Conservation (phyloP, 2,329 filamentous ascomycete species). For the Diaporthe vexans region DNA sequence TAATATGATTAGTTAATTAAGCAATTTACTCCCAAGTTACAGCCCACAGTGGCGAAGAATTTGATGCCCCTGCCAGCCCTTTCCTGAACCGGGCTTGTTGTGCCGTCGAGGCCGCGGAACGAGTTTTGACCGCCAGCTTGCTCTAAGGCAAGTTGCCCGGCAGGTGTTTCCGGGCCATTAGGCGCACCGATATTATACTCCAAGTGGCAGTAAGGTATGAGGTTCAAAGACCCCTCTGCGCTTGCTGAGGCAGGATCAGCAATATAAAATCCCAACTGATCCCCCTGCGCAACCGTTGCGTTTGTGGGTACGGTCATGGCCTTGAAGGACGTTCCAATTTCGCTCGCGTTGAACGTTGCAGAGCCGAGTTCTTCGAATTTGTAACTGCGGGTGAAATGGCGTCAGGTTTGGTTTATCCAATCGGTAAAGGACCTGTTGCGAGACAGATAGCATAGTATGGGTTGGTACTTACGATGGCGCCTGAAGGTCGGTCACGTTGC, state of each 20-base stretch:
- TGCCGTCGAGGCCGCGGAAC: constrained; percentile 24
- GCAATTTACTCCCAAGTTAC: background rate
- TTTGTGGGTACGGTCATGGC: constrained; percentile 26
- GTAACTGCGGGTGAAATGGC: background rate
- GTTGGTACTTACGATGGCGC: constrained; percentile 24
- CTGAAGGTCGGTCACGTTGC: constrained; percentile 20
- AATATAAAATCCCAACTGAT: constrained; percentile 35
- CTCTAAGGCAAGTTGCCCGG: constrained; percentile 18
- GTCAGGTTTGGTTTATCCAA: background rate
- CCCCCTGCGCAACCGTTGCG: constrained; percentile 24
- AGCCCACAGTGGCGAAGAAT: constrained; percentile 30
- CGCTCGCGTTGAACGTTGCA: constrained; percentile 31
- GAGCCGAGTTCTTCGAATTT: constrained; percentile 34
- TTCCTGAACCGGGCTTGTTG: constrained; percentile 6
- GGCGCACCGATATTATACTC: constrained; percentile 25
- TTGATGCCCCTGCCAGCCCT: constrained; percentile 29
- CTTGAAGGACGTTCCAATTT: constrained; percentile 36
- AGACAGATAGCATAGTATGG: too few species aligned
- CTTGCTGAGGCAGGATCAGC: constrained; percentile 21
- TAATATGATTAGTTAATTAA: background rate
- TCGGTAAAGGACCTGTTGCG: background rate
- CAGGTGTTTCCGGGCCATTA: constrained; percentile 10
- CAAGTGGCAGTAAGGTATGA: constrained; percentile 36
- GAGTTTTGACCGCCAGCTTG: constrained; percentile 34
- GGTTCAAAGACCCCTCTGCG: constrained; percentile 12